Evolutionary conservation across 2,329 filamentous ascomycete genomes (phyloP).

Genomic region (Paecilomyces sp.): DNA sequence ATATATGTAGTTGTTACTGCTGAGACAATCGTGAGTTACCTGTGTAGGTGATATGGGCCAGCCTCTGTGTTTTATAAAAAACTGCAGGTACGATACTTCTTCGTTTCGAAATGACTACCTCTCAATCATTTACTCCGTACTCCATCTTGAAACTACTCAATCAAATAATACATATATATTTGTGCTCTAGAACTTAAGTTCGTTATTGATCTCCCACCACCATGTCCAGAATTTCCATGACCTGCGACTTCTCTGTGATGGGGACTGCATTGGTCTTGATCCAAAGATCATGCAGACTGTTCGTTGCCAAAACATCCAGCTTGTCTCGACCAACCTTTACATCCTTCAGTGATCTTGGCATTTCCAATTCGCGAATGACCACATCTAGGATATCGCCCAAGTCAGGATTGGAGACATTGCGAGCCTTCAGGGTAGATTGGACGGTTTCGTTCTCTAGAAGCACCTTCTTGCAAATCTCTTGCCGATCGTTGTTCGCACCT

Average conservation of each 20-base stretch:
- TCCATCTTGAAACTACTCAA: background rate
- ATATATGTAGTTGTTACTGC: too few relatives aligned
- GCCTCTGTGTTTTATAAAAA: too few relatives aligned
- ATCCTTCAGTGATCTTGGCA: conserved; percentile 8
- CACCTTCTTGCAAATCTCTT: conserved; percentile 24
- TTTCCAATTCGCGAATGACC: conserved; percentile 6
- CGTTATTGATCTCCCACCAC: background rate
- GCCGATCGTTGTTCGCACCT: conserved; percentile 28
- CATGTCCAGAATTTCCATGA: conserved; percentile 7
- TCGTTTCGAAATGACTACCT: background rate
- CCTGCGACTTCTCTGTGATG: conserved; percentile 3
- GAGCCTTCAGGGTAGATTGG: conserved; percentile 18
- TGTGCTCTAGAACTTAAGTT: background rate
- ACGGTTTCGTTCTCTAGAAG: conserved; percentile 28
- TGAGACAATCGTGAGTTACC: too few relatives aligned
- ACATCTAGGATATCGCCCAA: conserved; percentile 8
- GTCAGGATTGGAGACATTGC: conserved; percentile 1
- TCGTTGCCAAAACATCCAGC: conserved; percentile 7
- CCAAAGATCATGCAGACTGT: conserved; percentile 9
- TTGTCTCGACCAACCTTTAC: conserved; percentile 7
- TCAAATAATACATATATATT: background rate
- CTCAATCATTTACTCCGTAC: background rate
- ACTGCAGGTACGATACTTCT: background rate
- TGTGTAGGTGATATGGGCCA: too few relatives aligned
- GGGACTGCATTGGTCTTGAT: conserved; percentile 7